Evolutionary conservation across 331 rosid species (phyloP).

Genomic region (Saraca asoca): DNA sequence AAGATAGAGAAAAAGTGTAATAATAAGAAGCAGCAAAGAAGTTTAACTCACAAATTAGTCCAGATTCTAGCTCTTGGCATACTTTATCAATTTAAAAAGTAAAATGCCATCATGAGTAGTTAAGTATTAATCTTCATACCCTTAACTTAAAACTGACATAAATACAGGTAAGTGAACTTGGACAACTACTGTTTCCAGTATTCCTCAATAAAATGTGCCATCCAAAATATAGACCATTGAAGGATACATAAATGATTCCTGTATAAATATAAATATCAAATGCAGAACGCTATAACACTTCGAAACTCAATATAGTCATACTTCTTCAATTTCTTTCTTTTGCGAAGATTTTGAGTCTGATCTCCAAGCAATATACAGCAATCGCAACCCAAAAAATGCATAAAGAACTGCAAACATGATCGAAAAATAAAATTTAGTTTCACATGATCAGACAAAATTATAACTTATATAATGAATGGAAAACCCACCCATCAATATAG

Average conservation of each 20-base stretch:
- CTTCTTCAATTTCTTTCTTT: constrained; percentile 99
- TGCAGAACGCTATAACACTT: background rate
- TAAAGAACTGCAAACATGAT: constrained; percentile 78
- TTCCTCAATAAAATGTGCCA: background rate
- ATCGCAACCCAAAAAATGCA: constrained; percentile 82
- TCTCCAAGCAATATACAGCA: constrained; percentile 98
- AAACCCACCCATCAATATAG: constrained; percentile 18
- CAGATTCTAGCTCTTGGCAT: too few species aligned
- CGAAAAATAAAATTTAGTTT: constrained; percentile 16
- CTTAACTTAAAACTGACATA: too few species aligned
- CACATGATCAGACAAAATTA: constrained; percentile 18
- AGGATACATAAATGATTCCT: background rate
- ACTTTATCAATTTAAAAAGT: too few species aligned
- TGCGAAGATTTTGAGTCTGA: constrained; percentile 86
- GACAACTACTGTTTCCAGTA: background rate
- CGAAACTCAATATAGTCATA: constrained; percentile 33
- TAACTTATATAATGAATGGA: constrained; percentile 14
- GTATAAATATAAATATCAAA: background rate
- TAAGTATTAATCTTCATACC: too few species aligned
- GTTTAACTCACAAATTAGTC: too few species aligned
- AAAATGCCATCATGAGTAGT: too few species aligned
- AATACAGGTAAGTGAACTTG: constrained; percentile 2
- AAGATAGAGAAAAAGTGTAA: constrained; percentile 16
- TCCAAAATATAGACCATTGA: constrained; percentile 24
- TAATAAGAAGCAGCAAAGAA: constrained; percentile 20